phyloP scores from a whole-genome alignment of 1,139 yeast genomes.

The Protomyces gravidus region DNA sequence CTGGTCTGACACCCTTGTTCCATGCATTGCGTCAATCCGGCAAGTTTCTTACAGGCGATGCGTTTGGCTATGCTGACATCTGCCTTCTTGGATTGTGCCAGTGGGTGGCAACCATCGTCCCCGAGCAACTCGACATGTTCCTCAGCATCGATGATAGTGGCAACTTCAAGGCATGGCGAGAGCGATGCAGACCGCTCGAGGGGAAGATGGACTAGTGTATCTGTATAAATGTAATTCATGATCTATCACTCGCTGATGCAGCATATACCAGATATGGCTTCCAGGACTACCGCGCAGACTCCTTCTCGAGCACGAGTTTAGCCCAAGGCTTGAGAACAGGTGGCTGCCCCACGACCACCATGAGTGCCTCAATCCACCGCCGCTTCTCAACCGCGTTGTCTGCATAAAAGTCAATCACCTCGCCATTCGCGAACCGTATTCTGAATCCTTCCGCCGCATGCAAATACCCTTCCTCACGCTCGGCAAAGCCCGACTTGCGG shows the following conservation, averaged over 20 bases:
- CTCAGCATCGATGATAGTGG: not conserved
- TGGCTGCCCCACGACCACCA: constrained; percentile 18
- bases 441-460: constrained; percentile 47
- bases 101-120: not conserved
- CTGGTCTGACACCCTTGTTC: constrained; percentile 1
- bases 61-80: constrained; percentile 6
- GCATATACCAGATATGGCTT: too few species aligned
- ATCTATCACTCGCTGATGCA: too few species aligned
- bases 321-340: constrained; percentile 36
- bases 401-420: constrained; percentile 61
- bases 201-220: not conserved
- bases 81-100: constrained; percentile 1
- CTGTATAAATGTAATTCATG: too few species aligned
- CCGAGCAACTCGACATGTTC: not conserved
- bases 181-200: not conserved
- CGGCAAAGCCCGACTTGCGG: constrained; percentile 27
- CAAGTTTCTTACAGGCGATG: not conserved
- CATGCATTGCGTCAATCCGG: constrained; percentile 9
- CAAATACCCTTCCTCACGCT: constrained; percentile 30
- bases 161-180: constrained; percentile 3
- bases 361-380: constrained; percentile 49
- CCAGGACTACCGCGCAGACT: constrained; percentile 4
- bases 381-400: constrained; percentile 51
- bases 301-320: constrained; percentile 8
- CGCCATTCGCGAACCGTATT: constrained; percentile 59